Conservation (phyloP, 2,329 filamentous ascomycete species). For the Scolecobasidium constrictum region DNA sequence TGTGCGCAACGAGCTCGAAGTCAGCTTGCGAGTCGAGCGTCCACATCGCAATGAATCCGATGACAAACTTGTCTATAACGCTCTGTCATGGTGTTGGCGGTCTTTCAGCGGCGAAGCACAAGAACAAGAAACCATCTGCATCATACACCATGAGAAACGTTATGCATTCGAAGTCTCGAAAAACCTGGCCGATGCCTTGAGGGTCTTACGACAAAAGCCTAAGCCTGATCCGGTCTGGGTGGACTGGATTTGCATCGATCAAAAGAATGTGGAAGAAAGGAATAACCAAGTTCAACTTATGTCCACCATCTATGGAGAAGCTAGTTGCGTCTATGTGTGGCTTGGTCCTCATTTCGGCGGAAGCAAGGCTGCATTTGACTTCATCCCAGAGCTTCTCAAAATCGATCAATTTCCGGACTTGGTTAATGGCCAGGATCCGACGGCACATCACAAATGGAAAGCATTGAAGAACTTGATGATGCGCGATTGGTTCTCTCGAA, state of each 20-base stretch:
- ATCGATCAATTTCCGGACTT: neutral
- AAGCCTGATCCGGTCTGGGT: neutral
- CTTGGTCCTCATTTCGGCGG: slow-evolving; percentile 3
- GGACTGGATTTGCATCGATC: neutral
- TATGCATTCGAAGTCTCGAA: neutral
- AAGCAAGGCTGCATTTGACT: neutral
- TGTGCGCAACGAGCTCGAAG: too few relatives aligned
- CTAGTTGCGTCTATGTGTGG: slow-evolving; percentile 9
- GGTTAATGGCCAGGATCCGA: neutral
- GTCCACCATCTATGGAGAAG: slow-evolving; percentile 7
- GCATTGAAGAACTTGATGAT: slow-evolving; percentile 2
- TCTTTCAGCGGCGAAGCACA: neutral
- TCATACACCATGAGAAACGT: neutral
- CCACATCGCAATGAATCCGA: too few relatives aligned
- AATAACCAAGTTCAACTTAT: slow-evolving; percentile 9
- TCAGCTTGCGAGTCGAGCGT: too few relatives aligned
- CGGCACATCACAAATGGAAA: neutral
- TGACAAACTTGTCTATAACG: neutral
- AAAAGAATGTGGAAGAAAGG: slow-evolving; percentile 8
- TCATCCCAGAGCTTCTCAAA: neutral
- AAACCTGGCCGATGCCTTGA: neutral
- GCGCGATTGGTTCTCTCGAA: slow-evolving; percentile 3
- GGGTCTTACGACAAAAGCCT: neutral
- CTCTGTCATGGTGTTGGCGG: neutral
- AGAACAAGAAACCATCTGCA: neutral